Evolutionary conservation across 192 early-diverging fungal genomes (phyloP), one percentile per base, ranked within the genome.

Genomic region (Coemansia sp.): DNA sequence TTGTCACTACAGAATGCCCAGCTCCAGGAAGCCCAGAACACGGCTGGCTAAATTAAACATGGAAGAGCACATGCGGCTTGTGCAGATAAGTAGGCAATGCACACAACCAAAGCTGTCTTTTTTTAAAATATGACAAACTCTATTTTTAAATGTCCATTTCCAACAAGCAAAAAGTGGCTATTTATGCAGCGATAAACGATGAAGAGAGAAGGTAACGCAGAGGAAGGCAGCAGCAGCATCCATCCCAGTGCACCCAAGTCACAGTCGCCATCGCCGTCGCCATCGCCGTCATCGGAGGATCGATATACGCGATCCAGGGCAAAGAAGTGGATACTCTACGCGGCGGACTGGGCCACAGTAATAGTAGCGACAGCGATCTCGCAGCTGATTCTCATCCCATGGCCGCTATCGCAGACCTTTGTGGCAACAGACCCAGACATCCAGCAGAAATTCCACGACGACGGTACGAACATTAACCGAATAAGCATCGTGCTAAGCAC

Each of bases 331-430:
- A 33, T 61, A 13, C 54, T 79, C 8, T 72, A 79, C 13, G 63
- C 63, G 0, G 59, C 65, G 3, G 75, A 79, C 67, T 79, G 75
- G 75, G 38, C 61, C 40, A 57, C 56, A 1, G 70, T 61, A 2
- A 23, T 79, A 2, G 45, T 54, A 1, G 59, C 42, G 2, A 31
- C 53, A 0, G 62, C 44, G 2, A 28, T 72, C 10, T 68, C 67
- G 14, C 60, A 66, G 54, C 29, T 79, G 9, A 73, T 79, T 23
- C 50, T 73, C 13, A 79, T 79, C 29, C 75, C 75, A 3, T 23
- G 31, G 19, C 67, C 70, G 0, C 36, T 19, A 0, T 22, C 56
- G 0, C 34, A 52, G 19, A 20, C 9, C 37, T 79, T 79, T 31
- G 36, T 70, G 0, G 63, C 65, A 0, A 64, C 75, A 2, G 57